Base-by-base conservation (phyloP, 176 grass and related monocot species). In the Bothriochloa decipiens region DNA sequence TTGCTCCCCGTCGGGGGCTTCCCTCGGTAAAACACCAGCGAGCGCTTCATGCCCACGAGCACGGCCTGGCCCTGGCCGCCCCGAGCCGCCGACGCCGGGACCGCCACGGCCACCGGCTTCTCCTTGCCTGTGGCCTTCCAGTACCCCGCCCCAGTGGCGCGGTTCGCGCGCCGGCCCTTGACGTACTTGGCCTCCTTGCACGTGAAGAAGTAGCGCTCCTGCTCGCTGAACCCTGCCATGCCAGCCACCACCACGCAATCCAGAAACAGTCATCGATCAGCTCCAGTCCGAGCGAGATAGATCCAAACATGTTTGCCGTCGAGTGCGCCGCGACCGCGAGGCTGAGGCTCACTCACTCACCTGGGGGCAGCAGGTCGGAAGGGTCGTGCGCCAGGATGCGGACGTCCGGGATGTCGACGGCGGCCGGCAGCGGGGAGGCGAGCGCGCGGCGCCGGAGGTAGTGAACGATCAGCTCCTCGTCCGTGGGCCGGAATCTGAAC, bases 41-140 rank as follows among this genome's bases (percentile, higher is more conserved):
- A 87, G 1, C 87, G 87, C 69, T 91, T 94, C 86, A 94, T 88
- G 7, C 92, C 92, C 52, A 91, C 88, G 1, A 93, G 71, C 32
- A 88, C 88, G 27, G 35, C 22, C 66, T 86, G 88, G 67, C 64
- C 63, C 3, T 13, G 36, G 7, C 6, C 9, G 40, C 40, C 40
- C 40, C 8, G 40, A 7, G 8, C 33, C 16, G 41, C 12, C 22
- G 28, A 12, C 22, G 3, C 7, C 37, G 13, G 70, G 15, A 82
- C 53, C 3, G 70, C 8, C 64, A 82, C 80, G 10, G 67, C 80
- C 4, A 94, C 84, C 11, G 89, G 69, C 83, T 94, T 94, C 78
- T 94, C 92, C 87, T 89, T 94, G 40, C 92, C 89, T 0, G 88
- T 91, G 1, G 92, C 92, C 83, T 94, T 94, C 92, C 92, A 94